Evolutionary conservation across 108 stramenopile genomes (phyloP).

Genomic region (Stephanodiscus triporus): DNA sequence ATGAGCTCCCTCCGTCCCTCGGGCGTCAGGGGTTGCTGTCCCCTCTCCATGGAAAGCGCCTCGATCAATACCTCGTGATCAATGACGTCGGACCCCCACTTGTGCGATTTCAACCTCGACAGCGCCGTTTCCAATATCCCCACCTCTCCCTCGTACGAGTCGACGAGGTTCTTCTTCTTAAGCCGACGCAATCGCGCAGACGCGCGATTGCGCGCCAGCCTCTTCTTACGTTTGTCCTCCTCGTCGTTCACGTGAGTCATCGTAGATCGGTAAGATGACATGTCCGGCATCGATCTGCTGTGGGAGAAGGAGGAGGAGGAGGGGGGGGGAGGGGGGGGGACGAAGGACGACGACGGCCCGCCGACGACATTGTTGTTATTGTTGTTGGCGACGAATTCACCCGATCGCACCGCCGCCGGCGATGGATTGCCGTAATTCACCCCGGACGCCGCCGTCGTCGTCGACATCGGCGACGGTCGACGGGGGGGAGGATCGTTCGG

Average conservation of each 20-base stretch:
- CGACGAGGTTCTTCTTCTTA: slow-evolving; percentile 90
- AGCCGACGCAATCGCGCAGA: slow-evolving; percentile 77
- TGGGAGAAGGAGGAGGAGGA: slow-evolving; percentile 23
- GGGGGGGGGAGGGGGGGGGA: not conserved
- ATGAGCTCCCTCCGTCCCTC: slow-evolving; percentile 68
- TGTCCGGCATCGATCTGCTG: slow-evolving; percentile 77
- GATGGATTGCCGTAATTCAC: not conserved
- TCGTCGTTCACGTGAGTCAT: slow-evolving; percentile 52
- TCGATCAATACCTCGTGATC: slow-evolving; percentile 73
- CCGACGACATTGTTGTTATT: too few relatives aligned
- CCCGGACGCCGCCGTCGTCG: not conserved
- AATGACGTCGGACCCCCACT: slow-evolving; percentile 56
- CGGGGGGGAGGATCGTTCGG: too few relatives aligned
- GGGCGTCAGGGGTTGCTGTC: slow-evolving; percentile 71
- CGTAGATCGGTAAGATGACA: slow-evolving; percentile 48
- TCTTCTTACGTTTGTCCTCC: slow-evolving; percentile 85
- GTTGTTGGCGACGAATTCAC: not conserved
- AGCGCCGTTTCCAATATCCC: slow-evolving; percentile 81
- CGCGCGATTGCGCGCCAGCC: slow-evolving; percentile 87
- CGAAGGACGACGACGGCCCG: not conserved
- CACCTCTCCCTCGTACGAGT: slow-evolving; percentile 90
- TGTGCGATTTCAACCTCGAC: slow-evolving; percentile 69
- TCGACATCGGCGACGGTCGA: not conserved
- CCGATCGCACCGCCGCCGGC: not conserved
- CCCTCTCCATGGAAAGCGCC: slow-evolving; percentile 89